A percentile compares a stretch with the other conserved stretches of the same genome.
Evolutionary conservation across 2,329 filamentous ascomycete genomes (phyloP).

Genomic region (Capronia coronata): DNA sequence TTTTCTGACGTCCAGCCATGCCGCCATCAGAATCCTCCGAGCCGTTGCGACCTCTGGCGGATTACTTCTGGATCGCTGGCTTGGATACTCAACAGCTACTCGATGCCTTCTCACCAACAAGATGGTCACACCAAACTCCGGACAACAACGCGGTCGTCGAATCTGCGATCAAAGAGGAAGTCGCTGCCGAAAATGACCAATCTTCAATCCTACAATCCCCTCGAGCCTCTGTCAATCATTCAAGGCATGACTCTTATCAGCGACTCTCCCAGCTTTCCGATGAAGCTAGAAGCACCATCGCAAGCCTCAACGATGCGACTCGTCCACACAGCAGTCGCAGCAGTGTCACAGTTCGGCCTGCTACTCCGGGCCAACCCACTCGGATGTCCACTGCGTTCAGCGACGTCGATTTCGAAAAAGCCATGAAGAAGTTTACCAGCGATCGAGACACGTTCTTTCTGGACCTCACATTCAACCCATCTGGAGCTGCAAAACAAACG

Average conservation of each 20-base stretch:
- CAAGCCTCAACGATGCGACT: slow-evolving; percentile 46
- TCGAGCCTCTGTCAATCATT: slow-evolving; percentile 37
- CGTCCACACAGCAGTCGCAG: slow-evolving; percentile 57
- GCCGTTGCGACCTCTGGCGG: slow-evolving; percentile 52
- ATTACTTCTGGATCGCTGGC: slow-evolving; percentile 59
- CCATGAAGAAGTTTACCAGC: slow-evolving; percentile 88
- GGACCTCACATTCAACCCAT: slow-evolving; percentile 81
- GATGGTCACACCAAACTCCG: slow-evolving; percentile 31
- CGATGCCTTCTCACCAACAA: slow-evolving; percentile 34
- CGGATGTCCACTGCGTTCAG: slow-evolving; percentile 42
- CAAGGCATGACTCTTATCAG: slow-evolving; percentile 38
- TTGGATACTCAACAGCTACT: slow-evolving; percentile 43
- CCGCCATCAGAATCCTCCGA: slow-evolving; percentile 11
- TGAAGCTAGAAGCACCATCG: slow-evolving; percentile 38
- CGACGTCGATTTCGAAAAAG: slow-evolving; percentile 90
- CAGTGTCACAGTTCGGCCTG: slow-evolving; percentile 51
- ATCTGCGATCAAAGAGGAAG: slow-evolving; percentile 53
- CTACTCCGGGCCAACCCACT: slow-evolving; percentile 27
- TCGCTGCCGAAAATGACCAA: slow-evolving; percentile 49
- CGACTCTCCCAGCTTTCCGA: slow-evolving; percentile 34
- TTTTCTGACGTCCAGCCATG: slow-evolving; percentile 5
- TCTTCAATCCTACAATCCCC: slow-evolving; percentile 32
- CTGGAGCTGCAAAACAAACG: no score
- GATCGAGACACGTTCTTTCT: slow-evolving; percentile 90
- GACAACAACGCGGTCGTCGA: slow-evolving; percentile 36